These are phyloP conservation scores for Plasmodium malariae DNA, from an alignment of 169 alveolate species.

Conservation along the genomic window DNA sequence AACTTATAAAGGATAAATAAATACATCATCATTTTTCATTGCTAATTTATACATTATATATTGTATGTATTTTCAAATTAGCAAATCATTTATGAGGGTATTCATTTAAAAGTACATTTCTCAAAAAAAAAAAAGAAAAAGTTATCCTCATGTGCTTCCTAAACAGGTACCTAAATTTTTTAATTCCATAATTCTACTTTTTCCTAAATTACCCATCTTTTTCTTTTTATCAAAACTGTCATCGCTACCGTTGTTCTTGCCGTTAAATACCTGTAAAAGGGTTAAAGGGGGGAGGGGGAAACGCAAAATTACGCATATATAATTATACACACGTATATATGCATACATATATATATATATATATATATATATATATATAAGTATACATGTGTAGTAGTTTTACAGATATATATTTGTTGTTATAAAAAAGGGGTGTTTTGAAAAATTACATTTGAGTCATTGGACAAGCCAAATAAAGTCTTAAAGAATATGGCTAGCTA, in stretches of 20 bases:
- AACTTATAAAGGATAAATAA: constrained; percentile 25
- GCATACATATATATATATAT: neutral
- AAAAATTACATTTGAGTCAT: constrained; percentile 26
- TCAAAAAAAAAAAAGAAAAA: constrained; percentile 13
- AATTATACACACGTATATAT: neutral
- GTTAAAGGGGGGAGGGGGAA: neutral
- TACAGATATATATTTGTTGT: neutral
- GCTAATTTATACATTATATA: constrained; percentile 57
- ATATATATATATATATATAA: neutral
- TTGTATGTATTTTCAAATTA: constrained; percentile 66
- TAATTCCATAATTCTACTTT: constrained; percentile 64
- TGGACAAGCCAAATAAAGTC: constrained; percentile 60
- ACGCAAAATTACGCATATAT: too few relatives aligned
- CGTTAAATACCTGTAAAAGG: constrained; percentile 18
- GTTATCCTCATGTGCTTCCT: constrained; percentile 74
- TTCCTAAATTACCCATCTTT: constrained; percentile 37
- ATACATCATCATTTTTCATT: constrained; percentile 67
- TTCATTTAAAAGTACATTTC: constrained; percentile 23
- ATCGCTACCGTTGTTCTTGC: constrained; percentile 26
- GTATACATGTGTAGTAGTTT: neutral
- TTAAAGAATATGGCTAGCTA: constrained; percentile 61
- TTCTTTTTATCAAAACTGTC: constrained; percentile 42
- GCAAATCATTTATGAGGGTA: constrained; percentile 69
- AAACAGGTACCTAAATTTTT: constrained; percentile 72
- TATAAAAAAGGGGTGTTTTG: neutral